These are phyloP conservation scores for Psilocybe mexicana DNA, from an alignment of 1,284 basidiomycete genomes.

Conservation along the genomic window DNA sequence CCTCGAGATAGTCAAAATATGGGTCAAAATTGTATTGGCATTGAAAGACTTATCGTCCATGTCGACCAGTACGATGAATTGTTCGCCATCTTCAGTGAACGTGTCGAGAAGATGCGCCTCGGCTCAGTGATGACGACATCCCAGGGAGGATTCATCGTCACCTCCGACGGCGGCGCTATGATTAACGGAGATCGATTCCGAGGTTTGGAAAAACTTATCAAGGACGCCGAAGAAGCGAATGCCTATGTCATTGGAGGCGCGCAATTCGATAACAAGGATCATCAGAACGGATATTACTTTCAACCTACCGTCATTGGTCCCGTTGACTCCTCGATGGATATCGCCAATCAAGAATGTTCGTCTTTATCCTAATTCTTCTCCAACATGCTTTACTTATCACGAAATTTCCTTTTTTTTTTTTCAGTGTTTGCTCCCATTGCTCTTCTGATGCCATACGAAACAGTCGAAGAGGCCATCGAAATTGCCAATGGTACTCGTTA, in stretches of 20 bases:
- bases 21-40: slow-evolving; percentile 97
- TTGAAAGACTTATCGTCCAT: slow-evolving; percentile 91
- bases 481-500: slow-evolving; percentile 88
- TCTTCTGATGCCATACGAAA: slow-evolving; percentile 79
- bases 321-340: slow-evolving; percentile 72
- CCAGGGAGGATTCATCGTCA: slow-evolving; percentile 64
- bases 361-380: slow-evolving; percentile 12
- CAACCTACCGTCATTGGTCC: slow-evolving; percentile 84
- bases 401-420: slow-evolving; percentile 1
- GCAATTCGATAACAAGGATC: slow-evolving; percentile 63
- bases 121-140: slow-evolving; percentile 68
- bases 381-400: not conserved
- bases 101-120: slow-evolving; percentile 65
- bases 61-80: slow-evolving; percentile 73
- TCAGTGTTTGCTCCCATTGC: slow-evolving; percentile 90
- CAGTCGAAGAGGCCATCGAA: slow-evolving; percentile 78
- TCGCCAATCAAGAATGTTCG: slow-evolving; percentile 81
- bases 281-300: slow-evolving; percentile 79
- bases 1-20: slow-evolving; percentile 71
- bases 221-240: slow-evolving; percentile 71
- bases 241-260: slow-evolving; percentile 74
- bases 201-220: slow-evolving; percentile 70
- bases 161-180: slow-evolving; percentile 84
- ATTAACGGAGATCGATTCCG: slow-evolving; percentile 71
- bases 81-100: slow-evolving; percentile 61